Percentiles rank a stretch among this genome's conserved stretches.
Evolutionary conservation across 139 green algal genomes (phyloP).

Genomic region (Micractinium conductrix): DNA sequence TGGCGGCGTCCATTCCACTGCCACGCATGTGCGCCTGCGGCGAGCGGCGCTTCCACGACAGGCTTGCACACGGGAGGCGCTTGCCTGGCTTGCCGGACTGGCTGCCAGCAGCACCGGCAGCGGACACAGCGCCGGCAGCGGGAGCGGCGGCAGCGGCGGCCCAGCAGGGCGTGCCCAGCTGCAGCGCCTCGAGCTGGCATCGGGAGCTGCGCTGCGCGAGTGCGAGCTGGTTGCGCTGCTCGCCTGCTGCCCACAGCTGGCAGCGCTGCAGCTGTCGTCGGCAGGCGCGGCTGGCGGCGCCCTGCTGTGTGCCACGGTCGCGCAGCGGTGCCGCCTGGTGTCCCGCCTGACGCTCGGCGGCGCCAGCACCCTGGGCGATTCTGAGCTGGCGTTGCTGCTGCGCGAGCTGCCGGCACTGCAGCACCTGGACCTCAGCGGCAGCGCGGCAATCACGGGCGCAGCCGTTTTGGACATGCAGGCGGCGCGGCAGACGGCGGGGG

Average conservation of each 20-base stretch:
- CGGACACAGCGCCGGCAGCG: background rate
- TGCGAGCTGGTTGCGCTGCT: background rate
- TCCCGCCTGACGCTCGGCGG: background rate
- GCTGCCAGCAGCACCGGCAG: background rate
- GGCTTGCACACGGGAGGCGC: background rate
- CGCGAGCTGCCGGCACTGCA: constrained; percentile 7
- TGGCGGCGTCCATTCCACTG: too few relatives aligned
- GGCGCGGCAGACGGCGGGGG: background rate
- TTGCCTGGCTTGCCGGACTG: constrained; percentile 27
- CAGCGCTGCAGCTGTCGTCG: background rate
- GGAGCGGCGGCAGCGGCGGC: background rate
- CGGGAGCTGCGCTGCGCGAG: background rate
- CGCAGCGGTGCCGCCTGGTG: constrained; percentile 4
- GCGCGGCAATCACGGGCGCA: background rate
- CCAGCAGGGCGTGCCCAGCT: background rate
- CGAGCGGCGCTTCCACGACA: constrained; percentile 11
- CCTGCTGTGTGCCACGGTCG: background rate
- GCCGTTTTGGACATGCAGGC: background rate
- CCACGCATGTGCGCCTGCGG: background rate
- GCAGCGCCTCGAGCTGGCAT: constrained; percentile 19
- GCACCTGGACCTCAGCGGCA: constrained; percentile 9
- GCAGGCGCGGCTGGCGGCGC: background rate
- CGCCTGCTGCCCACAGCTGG: constrained; percentile 23
- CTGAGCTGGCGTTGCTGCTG: constrained; percentile 16
- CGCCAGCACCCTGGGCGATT: background rate